Conservation (phyloP, 2,329 filamentous ascomycete genomes). For the Colletotrichum trifolii region DNA sequence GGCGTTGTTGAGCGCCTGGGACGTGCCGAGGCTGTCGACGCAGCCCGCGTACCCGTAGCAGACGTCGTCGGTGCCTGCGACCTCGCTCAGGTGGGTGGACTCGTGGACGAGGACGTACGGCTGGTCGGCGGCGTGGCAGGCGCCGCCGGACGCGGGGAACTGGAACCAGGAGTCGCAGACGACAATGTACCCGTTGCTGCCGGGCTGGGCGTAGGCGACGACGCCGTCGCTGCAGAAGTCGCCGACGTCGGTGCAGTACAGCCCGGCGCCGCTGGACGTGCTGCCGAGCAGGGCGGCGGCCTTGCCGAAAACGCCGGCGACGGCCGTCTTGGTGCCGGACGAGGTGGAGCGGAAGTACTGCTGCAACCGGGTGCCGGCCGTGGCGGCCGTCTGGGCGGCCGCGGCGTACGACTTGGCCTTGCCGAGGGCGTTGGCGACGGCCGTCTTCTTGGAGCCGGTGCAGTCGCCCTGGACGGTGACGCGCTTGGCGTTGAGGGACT, state of each 20-base stretch:
- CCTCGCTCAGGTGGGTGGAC: slow-evolving; percentile 69
- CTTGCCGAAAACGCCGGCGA: slow-evolving; percentile 56
- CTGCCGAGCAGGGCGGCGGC: slow-evolving; percentile 60
- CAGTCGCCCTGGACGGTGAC: slow-evolving; percentile 20
- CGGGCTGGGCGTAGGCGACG: slow-evolving; percentile 70
- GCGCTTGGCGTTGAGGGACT: slow-evolving; percentile 58
- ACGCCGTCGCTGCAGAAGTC: slow-evolving; percentile 60
- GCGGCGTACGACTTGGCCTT: slow-evolving; percentile 63
- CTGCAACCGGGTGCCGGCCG: slow-evolving; percentile 52
- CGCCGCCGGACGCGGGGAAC: slow-evolving; percentile 58
- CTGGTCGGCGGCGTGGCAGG: slow-evolving; percentile 65
- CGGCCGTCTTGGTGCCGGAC: slow-evolving; percentile 51
- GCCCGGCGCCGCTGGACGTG: slow-evolving; percentile 53
- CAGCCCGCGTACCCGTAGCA: slow-evolving; percentile 41
- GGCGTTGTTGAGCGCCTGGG: slow-evolving; percentile 35
- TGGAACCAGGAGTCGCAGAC: slow-evolving; percentile 71
- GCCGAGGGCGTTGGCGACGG: slow-evolving; percentile 56
- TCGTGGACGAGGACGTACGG: slow-evolving; percentile 74
- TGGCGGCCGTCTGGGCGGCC: slow-evolving; percentile 56
- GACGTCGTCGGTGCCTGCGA: slow-evolving; percentile 60
- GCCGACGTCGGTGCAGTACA: slow-evolving; percentile 63
- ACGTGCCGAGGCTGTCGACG: slow-evolving; percentile 23
- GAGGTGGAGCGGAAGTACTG: slow-evolving; percentile 69
- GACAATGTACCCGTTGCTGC: slow-evolving; percentile 62
- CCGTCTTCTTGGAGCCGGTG: slow-evolving; percentile 36